phyloP scores from a whole-genome alignment of 2,329 filamentous ascomycete genomes.

The Calonectria pauciramosa region DNA sequence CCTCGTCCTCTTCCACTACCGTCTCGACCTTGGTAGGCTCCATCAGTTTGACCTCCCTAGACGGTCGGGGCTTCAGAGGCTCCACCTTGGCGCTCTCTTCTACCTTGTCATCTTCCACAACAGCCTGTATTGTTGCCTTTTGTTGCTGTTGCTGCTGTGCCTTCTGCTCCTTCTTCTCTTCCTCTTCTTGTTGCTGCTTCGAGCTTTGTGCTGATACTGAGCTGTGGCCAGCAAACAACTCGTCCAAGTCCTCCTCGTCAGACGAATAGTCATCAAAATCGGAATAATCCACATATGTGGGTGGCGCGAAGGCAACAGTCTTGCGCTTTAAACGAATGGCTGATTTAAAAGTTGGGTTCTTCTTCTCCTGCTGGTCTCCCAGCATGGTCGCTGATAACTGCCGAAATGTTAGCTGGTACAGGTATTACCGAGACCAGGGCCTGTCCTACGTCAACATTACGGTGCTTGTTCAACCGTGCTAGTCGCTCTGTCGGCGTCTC shows the following conservation, averaged over 20 bases:
- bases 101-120: slow-evolving; percentile 50
- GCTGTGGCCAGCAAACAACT: slow-evolving; percentile 55
- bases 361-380: slow-evolving; percentile 78
- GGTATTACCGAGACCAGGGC: not conserved
- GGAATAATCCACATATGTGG: slow-evolving; percentile 90
- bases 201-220: slow-evolving; percentile 32
- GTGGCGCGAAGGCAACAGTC: slow-evolving; percentile 86
- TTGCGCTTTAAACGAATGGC: slow-evolving; percentile 85
- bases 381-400: slow-evolving; percentile 75
- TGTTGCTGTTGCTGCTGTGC: slow-evolving; percentile 49
- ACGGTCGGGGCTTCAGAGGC: slow-evolving; percentile 64
- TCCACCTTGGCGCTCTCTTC: slow-evolving; percentile 70
- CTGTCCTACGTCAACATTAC: slow-evolving; percentile 90
- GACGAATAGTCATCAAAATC: slow-evolving; percentile 90
- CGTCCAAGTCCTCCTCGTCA: slow-evolving; percentile 74
- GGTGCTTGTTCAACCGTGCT: slow-evolving; percentile 95
- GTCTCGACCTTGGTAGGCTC: slow-evolving; percentile 50
- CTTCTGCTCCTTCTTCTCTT: slow-evolving; percentile 47
- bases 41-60: slow-evolving; percentile 56
- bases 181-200: slow-evolving; percentile 48
- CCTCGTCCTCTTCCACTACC: slow-evolving; percentile 52
- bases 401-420: slow-evolving; percentile 27
- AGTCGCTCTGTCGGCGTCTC: slow-evolving; percentile 96
- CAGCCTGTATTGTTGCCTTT: slow-evolving; percentile 47
- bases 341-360: slow-evolving; percentile 85